phyloP scores from a whole-genome alignment of 2,329 filamentous ascomycete genomes.

The Aurifilum marmelostoma region DNA sequence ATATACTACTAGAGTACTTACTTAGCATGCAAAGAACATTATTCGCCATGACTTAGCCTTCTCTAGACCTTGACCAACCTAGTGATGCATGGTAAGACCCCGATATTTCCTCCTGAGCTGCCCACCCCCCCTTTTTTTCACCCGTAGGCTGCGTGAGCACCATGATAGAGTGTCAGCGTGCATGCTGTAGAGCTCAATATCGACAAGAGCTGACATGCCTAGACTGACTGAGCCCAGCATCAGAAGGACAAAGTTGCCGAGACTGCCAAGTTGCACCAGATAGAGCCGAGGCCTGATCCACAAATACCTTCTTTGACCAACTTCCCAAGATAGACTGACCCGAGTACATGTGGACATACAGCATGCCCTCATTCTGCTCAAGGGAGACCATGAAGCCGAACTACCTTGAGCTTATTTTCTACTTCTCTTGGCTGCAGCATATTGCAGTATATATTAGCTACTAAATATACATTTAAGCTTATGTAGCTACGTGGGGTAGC shows the following conservation, averaged over 20 bases:
- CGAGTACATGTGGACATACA: not conserved
- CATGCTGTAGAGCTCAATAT: not conserved
- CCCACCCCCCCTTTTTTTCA: not conserved
- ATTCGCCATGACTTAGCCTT: too few species aligned
- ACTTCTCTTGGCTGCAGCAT: not conserved
- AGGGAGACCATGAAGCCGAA: not conserved
- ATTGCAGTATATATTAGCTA: not conserved
- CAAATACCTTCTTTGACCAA: not conserved
- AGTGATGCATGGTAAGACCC: not conserved
- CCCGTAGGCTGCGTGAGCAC: not conserved
- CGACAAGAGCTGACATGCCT: not conserved
- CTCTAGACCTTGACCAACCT: too few species aligned
- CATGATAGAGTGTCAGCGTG: not conserved
- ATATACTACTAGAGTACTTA: too few species aligned
- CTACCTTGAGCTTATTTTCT: not conserved
- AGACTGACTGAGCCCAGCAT: too few species aligned
- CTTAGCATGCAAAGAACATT: not conserved
- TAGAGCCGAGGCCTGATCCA: not conserved
- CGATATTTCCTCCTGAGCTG: not conserved
- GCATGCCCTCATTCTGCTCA: not conserved
- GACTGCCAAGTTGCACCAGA: not conserved
- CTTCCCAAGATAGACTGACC: not conserved
- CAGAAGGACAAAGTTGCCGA: not conserved
- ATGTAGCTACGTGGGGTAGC: conserved; percentile 8
- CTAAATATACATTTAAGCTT: conserved; percentile 13